phyloP scores from a whole-genome alignment of 768 basidiomycete species.

The Xerocomellus chrysenteron region DNA sequence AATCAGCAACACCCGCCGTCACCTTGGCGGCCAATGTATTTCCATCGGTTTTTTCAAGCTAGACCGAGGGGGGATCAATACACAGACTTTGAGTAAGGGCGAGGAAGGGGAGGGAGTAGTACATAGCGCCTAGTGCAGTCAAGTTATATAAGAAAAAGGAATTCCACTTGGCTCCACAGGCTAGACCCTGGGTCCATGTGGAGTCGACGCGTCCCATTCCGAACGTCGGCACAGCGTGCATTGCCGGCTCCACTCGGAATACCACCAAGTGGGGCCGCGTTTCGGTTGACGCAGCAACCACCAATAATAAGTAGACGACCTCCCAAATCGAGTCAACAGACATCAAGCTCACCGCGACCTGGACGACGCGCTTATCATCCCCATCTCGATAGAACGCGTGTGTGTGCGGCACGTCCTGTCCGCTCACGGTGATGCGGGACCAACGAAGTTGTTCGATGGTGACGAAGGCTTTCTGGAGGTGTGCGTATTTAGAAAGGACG shows the following conservation, averaged over 20 bases:
- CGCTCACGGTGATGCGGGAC: slow-evolving; percentile 66
- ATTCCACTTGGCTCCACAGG: slow-evolving; percentile 22
- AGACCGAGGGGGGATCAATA: not conserved
- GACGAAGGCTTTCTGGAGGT: slow-evolving; percentile 68
- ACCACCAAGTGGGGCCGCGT: slow-evolving; percentile 4
- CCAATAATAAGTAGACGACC: not conserved
- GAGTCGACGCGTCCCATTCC: slow-evolving; percentile 12
- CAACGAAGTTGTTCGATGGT: slow-evolving; percentile 81
- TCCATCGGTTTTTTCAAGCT: slow-evolving; percentile 73
- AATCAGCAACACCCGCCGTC: slow-evolving; percentile 69
- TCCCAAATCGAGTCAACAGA: slow-evolving; percentile 5
- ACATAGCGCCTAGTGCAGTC: not conserved
- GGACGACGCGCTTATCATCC: slow-evolving; percentile 77
- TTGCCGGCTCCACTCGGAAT: slow-evolving; percentile 21
- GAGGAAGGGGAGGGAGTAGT: not conserved
- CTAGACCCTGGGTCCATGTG: slow-evolving; percentile 21
- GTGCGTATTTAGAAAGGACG: slow-evolving; percentile 76
- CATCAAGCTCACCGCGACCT: slow-evolving; percentile 46
- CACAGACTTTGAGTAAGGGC: not conserved
- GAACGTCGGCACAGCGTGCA: slow-evolving; percentile 3
- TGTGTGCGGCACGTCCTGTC: slow-evolving; percentile 51
- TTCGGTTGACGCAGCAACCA: not conserved
- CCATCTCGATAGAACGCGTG: slow-evolving; percentile 90
- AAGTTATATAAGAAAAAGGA: slow-evolving; percentile 14
- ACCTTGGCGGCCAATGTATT: slow-evolving; percentile 61